phyloP scores from a whole-genome alignment of 2,329 filamentous ascomycete species.

The Cladosporium velox region DNA sequence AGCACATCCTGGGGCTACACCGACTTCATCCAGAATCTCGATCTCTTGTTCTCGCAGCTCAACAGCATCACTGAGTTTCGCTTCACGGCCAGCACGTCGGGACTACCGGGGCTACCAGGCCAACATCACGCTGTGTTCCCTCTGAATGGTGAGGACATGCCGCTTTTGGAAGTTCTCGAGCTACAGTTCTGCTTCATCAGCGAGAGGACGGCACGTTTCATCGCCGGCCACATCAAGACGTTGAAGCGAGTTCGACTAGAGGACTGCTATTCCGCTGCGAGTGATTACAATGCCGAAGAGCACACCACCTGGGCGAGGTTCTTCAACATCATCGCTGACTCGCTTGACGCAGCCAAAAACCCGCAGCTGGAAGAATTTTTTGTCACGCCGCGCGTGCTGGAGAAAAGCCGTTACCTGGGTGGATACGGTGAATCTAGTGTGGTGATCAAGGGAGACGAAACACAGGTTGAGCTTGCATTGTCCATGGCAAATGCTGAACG shows the following conservation, averaged over 20 bases:
- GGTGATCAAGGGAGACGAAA: background rate
- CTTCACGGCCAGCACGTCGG: background rate
- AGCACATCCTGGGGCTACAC: background rate
- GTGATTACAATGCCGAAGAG: background rate
- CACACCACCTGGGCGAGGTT: background rate
- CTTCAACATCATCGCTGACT: background rate
- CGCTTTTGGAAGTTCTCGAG: background rate
- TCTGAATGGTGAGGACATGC: background rate
- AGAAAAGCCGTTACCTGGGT: background rate
- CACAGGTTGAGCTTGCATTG: background rate
- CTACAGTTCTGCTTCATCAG: background rate
- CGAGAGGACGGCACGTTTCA: background rate
- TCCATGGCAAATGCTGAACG: background rate
- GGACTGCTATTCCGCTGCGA: background rate
- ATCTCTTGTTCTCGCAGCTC: background rate
- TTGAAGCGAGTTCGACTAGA: background rate
- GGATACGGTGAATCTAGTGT: background rate
- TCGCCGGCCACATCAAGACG: background rate
- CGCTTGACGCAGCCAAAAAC: background rate
- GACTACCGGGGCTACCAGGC: background rate
- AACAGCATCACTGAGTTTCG: background rate
- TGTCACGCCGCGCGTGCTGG: background rate
- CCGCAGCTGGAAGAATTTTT: background rate
- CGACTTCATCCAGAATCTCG: background rate
- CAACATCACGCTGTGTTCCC: background rate